Evolutionary conservation across 2,329 filamentous ascomycete genomes (phyloP).

Genomic region (Penicillium sp.): DNA sequence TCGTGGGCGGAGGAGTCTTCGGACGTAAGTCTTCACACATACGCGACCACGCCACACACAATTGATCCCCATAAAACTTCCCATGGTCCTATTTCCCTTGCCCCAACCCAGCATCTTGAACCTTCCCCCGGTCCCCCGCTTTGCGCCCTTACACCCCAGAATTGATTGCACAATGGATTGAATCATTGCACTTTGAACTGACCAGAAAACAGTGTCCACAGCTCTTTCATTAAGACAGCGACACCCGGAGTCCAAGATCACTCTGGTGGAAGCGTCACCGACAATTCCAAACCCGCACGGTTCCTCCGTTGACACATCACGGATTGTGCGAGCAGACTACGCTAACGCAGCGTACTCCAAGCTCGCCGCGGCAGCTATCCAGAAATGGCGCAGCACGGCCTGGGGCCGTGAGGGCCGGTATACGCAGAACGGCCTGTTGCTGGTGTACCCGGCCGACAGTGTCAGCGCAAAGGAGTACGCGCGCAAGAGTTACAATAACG

Average conservation of each 20-base stretch:
- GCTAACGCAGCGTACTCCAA: conserved; percentile 75
- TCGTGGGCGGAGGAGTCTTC: conserved; percentile 49
- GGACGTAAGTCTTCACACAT: conserved; percentile 42
- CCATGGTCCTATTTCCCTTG: background rate
- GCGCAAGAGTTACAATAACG: conserved; percentile 46
- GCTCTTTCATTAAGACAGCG: conserved; percentile 72
- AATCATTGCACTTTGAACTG: conserved; percentile 1
- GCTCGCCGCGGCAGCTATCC: conserved; percentile 72
- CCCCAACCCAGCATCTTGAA: background rate
- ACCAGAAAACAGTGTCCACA: conserved; percentile 57
- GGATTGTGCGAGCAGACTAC: conserved; percentile 76
- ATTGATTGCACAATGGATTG: background rate
- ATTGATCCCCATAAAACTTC: background rate
- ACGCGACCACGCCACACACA: too few relatives aligned
- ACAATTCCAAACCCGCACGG: conserved; percentile 62
- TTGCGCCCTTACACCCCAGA: too few relatives aligned
- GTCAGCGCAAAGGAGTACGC: conserved; percentile 40
- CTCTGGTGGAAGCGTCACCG: conserved; percentile 60
- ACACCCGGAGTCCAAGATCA: conserved; percentile 56
- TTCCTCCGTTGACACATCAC: conserved; percentile 63
- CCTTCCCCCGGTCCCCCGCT: background rate
- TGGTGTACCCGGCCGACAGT: conserved; percentile 42
- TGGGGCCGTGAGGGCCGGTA: conserved; percentile 51
- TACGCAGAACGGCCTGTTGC: conserved; percentile 48
- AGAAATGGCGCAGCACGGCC: conserved; percentile 62